These are phyloP conservation scores for Candida tropicalis DNA, from an alignment of 1,139 yeast species.

Conservation along the genomic window DNA sequence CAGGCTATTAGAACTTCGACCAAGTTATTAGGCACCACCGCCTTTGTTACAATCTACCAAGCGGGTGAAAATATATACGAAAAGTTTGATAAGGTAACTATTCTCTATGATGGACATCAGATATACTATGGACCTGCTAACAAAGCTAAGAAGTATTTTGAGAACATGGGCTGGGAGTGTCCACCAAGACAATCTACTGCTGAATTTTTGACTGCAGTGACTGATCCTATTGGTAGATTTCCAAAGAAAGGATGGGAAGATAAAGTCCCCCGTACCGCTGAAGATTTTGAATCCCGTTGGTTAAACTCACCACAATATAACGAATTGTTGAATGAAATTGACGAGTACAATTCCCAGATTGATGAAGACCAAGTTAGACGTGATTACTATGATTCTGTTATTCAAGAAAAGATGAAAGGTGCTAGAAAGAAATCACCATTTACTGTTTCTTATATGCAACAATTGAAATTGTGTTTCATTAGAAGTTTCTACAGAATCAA, in stretches of 20 bases:
- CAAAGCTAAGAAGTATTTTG: constrained; percentile 57
- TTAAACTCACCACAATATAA: constrained; percentile 51
- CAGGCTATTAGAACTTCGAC: constrained; percentile 65
- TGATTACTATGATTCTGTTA: constrained; percentile 36
- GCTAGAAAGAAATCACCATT: constrained; percentile 47
- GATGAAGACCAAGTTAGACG: constrained; percentile 40
- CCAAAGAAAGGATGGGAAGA: constrained; percentile 50
- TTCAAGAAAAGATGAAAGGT: constrained; percentile 43
- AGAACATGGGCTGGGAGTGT: constrained; percentile 61
- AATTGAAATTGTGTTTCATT: constrained; percentile 45
- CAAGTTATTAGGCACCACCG: constrained; percentile 55
- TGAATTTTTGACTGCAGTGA: constrained; percentile 70
- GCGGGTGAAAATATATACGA: constrained; percentile 69
- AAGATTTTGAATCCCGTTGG: constrained; percentile 62
- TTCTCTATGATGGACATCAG: constrained; percentile 60
- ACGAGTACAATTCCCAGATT: constrained; percentile 38
- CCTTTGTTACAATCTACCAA: constrained; percentile 65
- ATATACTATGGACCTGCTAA: constrained; percentile 59
- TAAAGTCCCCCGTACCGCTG: constrained; percentile 59
- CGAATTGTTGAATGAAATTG: constrained; percentile 40
- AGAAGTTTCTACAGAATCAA: constrained; percentile 54
- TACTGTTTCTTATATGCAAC: constrained; percentile 48
- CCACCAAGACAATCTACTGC: constrained; percentile 68
- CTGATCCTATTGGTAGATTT: constrained; percentile 55
- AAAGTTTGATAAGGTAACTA: constrained; percentile 65